These are phyloP conservation scores for Taiozyma sp. DNA, from an alignment of 1,139 yeast genomes.

Conservation along the genomic window DNA sequence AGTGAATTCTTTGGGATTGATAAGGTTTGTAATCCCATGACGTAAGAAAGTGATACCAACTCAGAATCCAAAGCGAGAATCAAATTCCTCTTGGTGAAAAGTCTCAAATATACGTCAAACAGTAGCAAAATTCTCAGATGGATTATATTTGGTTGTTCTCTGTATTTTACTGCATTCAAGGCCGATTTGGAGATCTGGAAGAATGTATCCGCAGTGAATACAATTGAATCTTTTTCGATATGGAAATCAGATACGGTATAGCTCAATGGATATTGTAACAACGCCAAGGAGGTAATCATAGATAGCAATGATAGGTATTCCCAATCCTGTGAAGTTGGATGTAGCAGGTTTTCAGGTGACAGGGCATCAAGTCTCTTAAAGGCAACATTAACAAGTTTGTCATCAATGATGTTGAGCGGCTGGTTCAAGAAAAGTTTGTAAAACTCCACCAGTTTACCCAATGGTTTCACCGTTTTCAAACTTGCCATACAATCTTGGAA, in stretches of 20 bases:
- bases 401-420: slow-evolving; percentile 13
- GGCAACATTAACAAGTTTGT: slow-evolving; percentile 4
- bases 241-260: slow-evolving; percentile 5
- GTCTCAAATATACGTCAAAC: slow-evolving; percentile 10
- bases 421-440: slow-evolving; percentile 10
- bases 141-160: slow-evolving; percentile 14
- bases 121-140: slow-evolving; percentile 16
- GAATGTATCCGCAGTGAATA: slow-evolving; percentile 11
- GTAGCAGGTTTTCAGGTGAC: background rate
- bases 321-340: slow-evolving; percentile 9
- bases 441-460: slow-evolving; percentile 4
- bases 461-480: slow-evolving; percentile 4
- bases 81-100: slow-evolving; percentile 13
- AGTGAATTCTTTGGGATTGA: slow-evolving; percentile 17
- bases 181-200: slow-evolving; percentile 15
- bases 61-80: slow-evolving; percentile 17
- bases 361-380: slow-evolving; percentile 1
- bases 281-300: slow-evolving; percentile 13
- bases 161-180: slow-evolving; percentile 11
- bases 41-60: slow-evolving; percentile 19
- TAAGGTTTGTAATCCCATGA: slow-evolving; percentile 15
- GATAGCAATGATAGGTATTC: slow-evolving; percentile 13
- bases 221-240: slow-evolving; percentile 2
- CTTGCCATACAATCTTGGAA: slow-evolving; percentile 3
- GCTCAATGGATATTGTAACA: slow-evolving; percentile 13